Conservation (phyloP, 2,329 filamentous ascomycete genomes). For the Penicillium aurantiogriseum region DNA sequence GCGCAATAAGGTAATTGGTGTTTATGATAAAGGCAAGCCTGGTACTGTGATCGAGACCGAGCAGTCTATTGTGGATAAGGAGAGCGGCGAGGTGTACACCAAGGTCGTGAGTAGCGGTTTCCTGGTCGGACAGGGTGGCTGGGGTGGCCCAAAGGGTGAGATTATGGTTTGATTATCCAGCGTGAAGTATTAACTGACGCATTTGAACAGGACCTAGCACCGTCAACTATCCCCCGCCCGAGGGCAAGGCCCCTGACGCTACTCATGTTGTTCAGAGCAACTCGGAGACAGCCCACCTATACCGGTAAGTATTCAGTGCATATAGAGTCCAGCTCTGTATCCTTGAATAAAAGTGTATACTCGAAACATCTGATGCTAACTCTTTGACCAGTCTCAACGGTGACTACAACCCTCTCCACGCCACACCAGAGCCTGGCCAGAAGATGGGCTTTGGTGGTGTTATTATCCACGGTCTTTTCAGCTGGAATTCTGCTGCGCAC, state of each 20-base stretch:
- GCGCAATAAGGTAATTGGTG: constrained; percentile 73
- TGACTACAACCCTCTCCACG: constrained; percentile 92
- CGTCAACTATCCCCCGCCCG: constrained; percentile 73
- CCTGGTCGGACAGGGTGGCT: constrained; percentile 75
- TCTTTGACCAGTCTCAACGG: constrained; percentile 67
- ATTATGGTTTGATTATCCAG: background rate
- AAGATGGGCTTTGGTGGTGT: constrained; percentile 89
- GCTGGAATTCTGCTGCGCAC: constrained; percentile 77
- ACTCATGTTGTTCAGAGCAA: constrained; percentile 69
- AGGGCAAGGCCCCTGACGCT: constrained; percentile 68
- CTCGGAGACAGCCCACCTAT: constrained; percentile 70
- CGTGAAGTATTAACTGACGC: constrained; percentile 6
- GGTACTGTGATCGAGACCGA: constrained; percentile 80
- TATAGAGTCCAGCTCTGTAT: background rate
- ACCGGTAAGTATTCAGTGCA: constrained; percentile 51
- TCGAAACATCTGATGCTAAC: background rate
- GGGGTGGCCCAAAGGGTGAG: constrained; percentile 84
- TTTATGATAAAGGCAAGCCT: constrained; percentile 86
- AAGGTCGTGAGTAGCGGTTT: constrained; percentile 70
- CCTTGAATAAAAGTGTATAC: background rate
- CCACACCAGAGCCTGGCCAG: constrained; percentile 76
- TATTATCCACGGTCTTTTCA: constrained; percentile 87
- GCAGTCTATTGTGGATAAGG: constrained; percentile 69
- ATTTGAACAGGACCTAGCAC: constrained; percentile 60
- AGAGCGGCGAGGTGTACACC: constrained; percentile 67